Conservation (phyloP, 164 flowering plant genomes). For the Magnolia officinalis region DNA sequence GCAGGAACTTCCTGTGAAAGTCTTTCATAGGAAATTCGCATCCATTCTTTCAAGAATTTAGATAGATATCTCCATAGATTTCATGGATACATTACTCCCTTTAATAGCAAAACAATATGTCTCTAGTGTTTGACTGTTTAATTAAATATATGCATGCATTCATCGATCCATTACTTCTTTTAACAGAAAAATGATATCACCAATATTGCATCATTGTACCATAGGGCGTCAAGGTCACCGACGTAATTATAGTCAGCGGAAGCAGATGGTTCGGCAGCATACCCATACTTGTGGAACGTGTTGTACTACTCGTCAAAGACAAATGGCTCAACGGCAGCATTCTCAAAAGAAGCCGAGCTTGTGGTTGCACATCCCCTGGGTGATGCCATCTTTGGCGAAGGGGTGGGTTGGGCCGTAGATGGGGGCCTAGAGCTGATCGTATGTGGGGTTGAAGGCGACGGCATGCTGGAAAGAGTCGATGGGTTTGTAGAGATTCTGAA, state of each 20-base stretch:
- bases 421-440: slow-evolving; percentile 97
- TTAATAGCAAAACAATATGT: no score
- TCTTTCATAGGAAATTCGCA: no score
- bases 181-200: slow-evolving; percentile 20
- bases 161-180: no score
- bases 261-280: slow-evolving; percentile 85
- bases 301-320: slow-evolving; percentile 92
- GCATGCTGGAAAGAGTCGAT: slow-evolving; percentile 76
- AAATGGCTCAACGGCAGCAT: slow-evolving; percentile 70
- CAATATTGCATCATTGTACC: slow-evolving; percentile 49
- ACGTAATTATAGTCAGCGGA: slow-evolving; percentile 55
- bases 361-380: slow-evolving; percentile 95
- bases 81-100: no score
- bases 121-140: no score
- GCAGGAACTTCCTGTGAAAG: no score
- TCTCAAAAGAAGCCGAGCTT: slow-evolving; percentile 89
- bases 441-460: slow-evolving; percentile 81
- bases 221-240: slow-evolving; percentile 66
- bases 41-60: no score
- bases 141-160: no score
- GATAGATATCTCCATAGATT: no score
- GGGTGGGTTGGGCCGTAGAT: slow-evolving; percentile 94
- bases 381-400: slow-evolving; percentile 86
- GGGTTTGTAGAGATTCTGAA: slow-evolving; percentile 39
- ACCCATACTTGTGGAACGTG: slow-evolving; percentile 80